Evolutionary conservation across 352 stramenopile species (phyloP).

Genomic region (Phytophthora melonis): DNA sequence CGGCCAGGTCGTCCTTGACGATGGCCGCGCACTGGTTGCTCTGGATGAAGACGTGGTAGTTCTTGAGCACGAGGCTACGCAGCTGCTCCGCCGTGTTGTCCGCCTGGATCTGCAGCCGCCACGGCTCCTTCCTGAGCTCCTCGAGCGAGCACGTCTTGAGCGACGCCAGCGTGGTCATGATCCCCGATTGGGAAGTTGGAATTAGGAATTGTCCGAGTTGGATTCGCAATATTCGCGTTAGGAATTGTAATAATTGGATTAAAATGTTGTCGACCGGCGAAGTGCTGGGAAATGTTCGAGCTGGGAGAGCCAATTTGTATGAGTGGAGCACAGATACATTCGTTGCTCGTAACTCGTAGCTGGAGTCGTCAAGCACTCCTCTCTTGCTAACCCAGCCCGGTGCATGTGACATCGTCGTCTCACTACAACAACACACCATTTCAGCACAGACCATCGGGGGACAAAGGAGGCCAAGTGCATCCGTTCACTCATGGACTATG

Average conservation of each 20-base stretch:
- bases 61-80: constrained; percentile 84
- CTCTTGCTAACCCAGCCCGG: neutral
- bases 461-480: too few relatives aligned
- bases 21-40: constrained; percentile 89
- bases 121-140: constrained; percentile 89
- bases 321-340: too few relatives aligned
- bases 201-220: neutral
- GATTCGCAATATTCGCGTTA: neutral
- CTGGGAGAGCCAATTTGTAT: neutral
- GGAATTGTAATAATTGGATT: neutral
- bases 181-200: neutral
- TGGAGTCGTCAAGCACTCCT: neutral
- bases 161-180: constrained; percentile 31
- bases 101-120: constrained; percentile 81
- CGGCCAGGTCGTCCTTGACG: constrained; percentile 79
- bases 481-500: neutral
- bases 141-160: constrained; percentile 74
- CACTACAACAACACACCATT: neutral
- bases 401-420: neutral
- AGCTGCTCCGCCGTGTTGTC: constrained; percentile 83
- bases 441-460: too few relatives aligned
- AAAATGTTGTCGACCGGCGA: neutral
- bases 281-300: neutral
- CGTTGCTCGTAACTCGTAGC: neutral
- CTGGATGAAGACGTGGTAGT: constrained; percentile 93